phyloP scores from a whole-genome alignment of 768 basidiomycete species.

The Auricularia sp. region DNA sequence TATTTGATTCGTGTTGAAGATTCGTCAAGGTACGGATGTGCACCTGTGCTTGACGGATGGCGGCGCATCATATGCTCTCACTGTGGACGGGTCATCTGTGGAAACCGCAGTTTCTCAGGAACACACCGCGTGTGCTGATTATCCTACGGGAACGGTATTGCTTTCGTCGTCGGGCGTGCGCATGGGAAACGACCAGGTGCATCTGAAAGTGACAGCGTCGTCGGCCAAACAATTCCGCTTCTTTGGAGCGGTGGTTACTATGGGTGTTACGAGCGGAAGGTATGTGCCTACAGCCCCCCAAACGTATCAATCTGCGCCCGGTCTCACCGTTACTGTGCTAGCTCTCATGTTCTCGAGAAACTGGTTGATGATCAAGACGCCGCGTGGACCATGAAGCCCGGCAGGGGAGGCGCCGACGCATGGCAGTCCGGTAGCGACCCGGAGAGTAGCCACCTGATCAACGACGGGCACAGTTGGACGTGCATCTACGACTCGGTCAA shows the following conservation, averaged over 20 bases:
- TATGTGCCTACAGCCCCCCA: neutral
- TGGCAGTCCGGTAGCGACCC: neutral
- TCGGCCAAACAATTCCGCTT: neutral
- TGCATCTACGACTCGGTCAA: constrained; percentile 3
- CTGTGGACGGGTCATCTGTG: too few relatives aligned
- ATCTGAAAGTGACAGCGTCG: neutral
- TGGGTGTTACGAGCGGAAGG: neutral
- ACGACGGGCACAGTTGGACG: neutral
- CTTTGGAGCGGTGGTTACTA: neutral
- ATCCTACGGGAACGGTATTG: neutral
- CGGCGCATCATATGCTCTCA: too few relatives aligned
- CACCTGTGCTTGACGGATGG: too few relatives aligned
- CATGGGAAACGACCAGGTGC: neutral
- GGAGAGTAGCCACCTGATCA: neutral
- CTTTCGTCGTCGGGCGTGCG: neutral
- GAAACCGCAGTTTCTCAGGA: neutral
- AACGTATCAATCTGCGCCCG: neutral
- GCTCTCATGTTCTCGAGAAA: neutral
- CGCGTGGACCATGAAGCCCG: neutral
- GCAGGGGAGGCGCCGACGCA: neutral
- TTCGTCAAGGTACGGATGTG: too few relatives aligned
- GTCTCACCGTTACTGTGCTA: neutral
- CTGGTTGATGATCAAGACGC: neutral
- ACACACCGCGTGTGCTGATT: neutral
- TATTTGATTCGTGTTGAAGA: too few relatives aligned